These are phyloP conservation scores for Paraconiothyrium brasiliense DNA, from an alignment of 2,329 filamentous ascomycete species.

Conservation along the genomic window DNA sequence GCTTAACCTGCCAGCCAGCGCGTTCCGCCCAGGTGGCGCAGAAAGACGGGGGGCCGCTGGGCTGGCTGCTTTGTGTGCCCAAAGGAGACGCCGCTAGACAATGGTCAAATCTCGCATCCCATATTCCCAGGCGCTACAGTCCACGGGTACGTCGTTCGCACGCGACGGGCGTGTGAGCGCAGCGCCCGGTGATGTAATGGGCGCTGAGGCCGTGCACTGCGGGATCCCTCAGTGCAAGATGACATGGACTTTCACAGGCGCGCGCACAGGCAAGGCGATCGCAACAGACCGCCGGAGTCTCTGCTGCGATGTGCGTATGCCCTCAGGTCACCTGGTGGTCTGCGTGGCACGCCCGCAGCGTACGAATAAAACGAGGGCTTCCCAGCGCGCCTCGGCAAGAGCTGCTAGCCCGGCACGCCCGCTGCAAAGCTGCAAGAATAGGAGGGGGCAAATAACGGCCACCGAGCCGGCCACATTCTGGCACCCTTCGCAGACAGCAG, in stretches of 20 bases:
- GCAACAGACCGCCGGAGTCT: background rate
- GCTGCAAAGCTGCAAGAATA: background rate
- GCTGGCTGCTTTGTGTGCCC: background rate
- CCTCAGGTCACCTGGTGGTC: background rate
- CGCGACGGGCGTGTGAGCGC: background rate
- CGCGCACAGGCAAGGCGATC: background rate
- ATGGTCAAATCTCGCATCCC: background rate
- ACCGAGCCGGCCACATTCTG: background rate
- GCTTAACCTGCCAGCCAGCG: slow-evolving; percentile 8
- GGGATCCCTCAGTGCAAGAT: background rate
- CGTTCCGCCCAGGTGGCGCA: slow-evolving; percentile 13
- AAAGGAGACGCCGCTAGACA: background rate
- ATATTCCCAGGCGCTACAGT: background rate
- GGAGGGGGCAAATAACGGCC: slow-evolving; percentile 9
- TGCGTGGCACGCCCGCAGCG: background rate
- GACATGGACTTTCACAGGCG: background rate
- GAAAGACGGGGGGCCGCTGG: background rate
- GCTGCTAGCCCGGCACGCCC: background rate
- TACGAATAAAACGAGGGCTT: too few species aligned
- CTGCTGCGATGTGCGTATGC: background rate
- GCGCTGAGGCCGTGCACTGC: slow-evolving; percentile 7
- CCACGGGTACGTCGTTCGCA: slow-evolving; percentile 6
- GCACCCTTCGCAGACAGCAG: background rate
- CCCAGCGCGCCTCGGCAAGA: background rate
- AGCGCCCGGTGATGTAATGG: slow-evolving; percentile 13